phyloP scores from a whole-genome alignment of 2,329 filamentous ascomycete genomes.

The Colletotrichum lini region DNA sequence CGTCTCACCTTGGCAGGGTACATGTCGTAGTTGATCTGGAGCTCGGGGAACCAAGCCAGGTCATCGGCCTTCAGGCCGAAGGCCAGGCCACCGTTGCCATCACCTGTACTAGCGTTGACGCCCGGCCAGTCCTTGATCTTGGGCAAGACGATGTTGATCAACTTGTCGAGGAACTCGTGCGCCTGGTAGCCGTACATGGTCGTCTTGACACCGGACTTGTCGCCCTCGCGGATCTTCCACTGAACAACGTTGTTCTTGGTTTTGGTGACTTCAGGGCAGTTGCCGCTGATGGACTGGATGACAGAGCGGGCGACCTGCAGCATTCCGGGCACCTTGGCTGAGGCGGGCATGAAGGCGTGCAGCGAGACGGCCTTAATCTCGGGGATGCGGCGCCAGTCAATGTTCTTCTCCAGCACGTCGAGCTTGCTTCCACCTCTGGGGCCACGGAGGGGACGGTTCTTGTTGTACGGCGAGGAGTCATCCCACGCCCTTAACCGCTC shows the following conservation, averaged over 20 bases:
- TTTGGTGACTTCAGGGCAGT: slow-evolving; percentile 78
- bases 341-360: slow-evolving; percentile 80
- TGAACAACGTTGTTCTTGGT: slow-evolving; percentile 79
- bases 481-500: slow-evolving; percentile 88
- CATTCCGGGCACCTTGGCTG: slow-evolving; percentile 78
- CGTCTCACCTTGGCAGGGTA: slow-evolving; percentile 63
- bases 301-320: slow-evolving; percentile 88
- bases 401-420: slow-evolving; percentile 78
- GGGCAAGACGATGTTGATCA: slow-evolving; percentile 90
- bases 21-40: slow-evolving; percentile 93
- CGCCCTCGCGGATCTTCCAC: slow-evolving; percentile 81
- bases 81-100: slow-evolving; percentile 87
- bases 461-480: slow-evolving; percentile 92
- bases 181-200: slow-evolving; percentile 85
- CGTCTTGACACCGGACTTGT: slow-evolving; percentile 82
- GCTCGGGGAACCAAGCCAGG: slow-evolving; percentile 89
- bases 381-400: slow-evolving; percentile 89
- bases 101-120: slow-evolving; percentile 75
- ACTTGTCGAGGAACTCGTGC: slow-evolving; percentile 91
- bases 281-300: slow-evolving; percentile 87
- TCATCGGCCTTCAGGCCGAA: slow-evolving; percentile 85
- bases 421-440: slow-evolving; percentile 85
- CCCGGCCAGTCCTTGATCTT: slow-evolving; percentile 97
- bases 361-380: slow-evolving; percentile 85
- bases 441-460: slow-evolving; percentile 87